Percentiles rank a stretch among this genome's conserved stretches.
Evolutionary conservation across 2,329 filamentous ascomycete genomes (phyloP).

Genomic region (Epichloe scottii): DNA sequence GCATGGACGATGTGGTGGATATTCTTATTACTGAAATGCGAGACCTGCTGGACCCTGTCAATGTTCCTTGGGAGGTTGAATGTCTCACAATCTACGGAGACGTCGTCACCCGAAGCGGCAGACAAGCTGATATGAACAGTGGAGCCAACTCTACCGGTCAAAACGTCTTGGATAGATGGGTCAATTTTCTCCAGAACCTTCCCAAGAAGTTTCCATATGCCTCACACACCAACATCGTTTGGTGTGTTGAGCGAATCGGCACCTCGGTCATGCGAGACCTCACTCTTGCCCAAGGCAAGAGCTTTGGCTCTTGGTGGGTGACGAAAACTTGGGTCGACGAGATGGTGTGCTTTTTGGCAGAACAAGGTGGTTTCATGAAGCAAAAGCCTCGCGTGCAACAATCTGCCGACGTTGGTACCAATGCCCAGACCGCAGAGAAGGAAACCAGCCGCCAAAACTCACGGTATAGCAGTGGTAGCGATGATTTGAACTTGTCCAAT

Average conservation of each 20-base stretch:
- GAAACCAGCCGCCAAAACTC: slow-evolving; percentile 22
- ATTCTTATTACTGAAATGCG: slow-evolving; percentile 55
- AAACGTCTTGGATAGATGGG: slow-evolving; percentile 69
- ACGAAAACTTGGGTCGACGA: slow-evolving; percentile 94
- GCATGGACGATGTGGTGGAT: slow-evolving; percentile 54
- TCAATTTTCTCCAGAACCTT: slow-evolving; percentile 56
- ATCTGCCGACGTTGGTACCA: slow-evolving; percentile 16
- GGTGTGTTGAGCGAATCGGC: slow-evolving; percentile 63
- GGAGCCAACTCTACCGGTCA: slow-evolving; percentile 29
- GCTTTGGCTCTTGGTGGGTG: slow-evolving; percentile 88
- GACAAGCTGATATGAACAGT: slow-evolving; percentile 18
- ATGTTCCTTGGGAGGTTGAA: slow-evolving; percentile 53
- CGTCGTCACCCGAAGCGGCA: slow-evolving; percentile 34
- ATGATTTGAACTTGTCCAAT: slow-evolving; percentile 32
- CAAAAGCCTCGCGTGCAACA: slow-evolving; percentile 30
- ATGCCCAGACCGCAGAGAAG: slow-evolving; percentile 23
- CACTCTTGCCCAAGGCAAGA: slow-evolving; percentile 64
- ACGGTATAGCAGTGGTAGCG: slow-evolving; percentile 32
- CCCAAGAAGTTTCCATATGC: slow-evolving; percentile 63
- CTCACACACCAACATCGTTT: slow-evolving; percentile 58
- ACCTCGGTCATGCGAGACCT: slow-evolving; percentile 71
- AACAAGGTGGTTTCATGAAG: slow-evolving; percentile 78
- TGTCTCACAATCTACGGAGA: slow-evolving; percentile 49
- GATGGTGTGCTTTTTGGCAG: slow-evolving; percentile 81
- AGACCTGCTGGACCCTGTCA: slow-evolving; percentile 55